These are phyloP conservation scores for Neurospora sp. DNA, from an alignment of 495 filamentous ascomycete species.

Conservation along the genomic window DNA sequence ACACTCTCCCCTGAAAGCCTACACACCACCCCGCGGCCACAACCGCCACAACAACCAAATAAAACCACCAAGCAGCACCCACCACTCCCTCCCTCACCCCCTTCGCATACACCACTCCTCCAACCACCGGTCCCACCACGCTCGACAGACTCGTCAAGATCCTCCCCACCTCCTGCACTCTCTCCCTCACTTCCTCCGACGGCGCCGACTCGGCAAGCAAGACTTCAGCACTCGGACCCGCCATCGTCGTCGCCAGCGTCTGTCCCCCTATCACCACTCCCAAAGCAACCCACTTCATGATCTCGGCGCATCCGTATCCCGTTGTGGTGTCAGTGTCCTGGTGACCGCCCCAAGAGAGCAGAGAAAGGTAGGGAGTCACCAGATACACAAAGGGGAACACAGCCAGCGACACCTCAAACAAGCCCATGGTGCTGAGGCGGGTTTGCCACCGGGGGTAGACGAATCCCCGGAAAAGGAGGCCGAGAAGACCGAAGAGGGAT, in stretches of 20 bases:
- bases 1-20: neutral
- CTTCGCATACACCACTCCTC: conserved; percentile 52
- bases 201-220: conserved; percentile 62
- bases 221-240: conserved; percentile 56
- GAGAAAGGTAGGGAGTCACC: conserved; percentile 55
- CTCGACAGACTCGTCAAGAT: conserved; percentile 49
- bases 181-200: conserved; percentile 50
- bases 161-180: conserved; percentile 60
- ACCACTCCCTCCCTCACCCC: conserved; percentile 57
- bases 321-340: neutral
- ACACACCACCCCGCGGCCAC: conserved; percentile 7
- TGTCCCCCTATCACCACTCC: conserved; percentile 53
- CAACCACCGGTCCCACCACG: conserved; percentile 57
- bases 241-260: conserved; percentile 63
- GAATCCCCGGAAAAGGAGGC: conserved; percentile 59
- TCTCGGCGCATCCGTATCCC: neutral
- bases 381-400: conserved; percentile 59
- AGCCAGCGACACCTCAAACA: conserved; percentile 48
- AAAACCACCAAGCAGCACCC: conserved; percentile 63
- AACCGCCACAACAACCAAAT: conserved; percentile 24
- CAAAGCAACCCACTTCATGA: conserved; percentile 41
- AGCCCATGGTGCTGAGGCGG: conserved; percentile 50
- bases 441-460: conserved; percentile 55
- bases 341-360: conserved; percentile 39
- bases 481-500: conserved; percentile 57